Base-by-base conservation (phyloP, 371 early-diverging fungal species). In the Vairimorpha necatrix region DNA sequence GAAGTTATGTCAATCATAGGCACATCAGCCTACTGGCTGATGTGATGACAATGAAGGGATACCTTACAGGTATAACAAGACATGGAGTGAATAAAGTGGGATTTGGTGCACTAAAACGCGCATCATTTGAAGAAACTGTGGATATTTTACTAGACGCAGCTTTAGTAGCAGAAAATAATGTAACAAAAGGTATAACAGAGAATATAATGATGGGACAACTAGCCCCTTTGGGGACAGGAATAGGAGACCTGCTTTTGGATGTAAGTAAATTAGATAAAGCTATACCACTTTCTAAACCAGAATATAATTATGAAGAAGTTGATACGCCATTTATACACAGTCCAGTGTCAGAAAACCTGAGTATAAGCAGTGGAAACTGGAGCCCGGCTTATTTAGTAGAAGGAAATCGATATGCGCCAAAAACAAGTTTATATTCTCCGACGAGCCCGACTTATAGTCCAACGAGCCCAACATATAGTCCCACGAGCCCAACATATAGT, bases 121-220 rank as follows among this genome's bases (percentile, higher is more conserved):
- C 93, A 82, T 94, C 98, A 4, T 99, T 99, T 77, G 98, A 99
- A 86, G 97, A 99, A 86, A 98, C 99, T 0, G 98, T 96, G 0
- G 98, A 99, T 86, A 91, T 98, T 86, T 87, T 99, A 72, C 87
- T 96, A 86, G 96, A 98, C 62, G 96, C 97, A 7, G 96, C 96
- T 1, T 90, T 91, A 34, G 88, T 87, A 42, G 95, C 95, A 73
- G 94, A 96, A 80, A 60, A 90, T 61, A 95, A 95, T 85, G 90
- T 90, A 77, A 94, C 94, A 83, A 88, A 88, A 73, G 96, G 96
- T 76, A 94, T 99, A 26, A 91, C 95, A 1, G 71, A 71, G 84
- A 94, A 94, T 86, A 93, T 99, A 53, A 91, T 99, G 89, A 86
- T 98, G 67, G 98, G 98, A 58, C 95, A 97, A 86, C 84, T 97